phyloP scores from a whole-genome alignment of 2,329 filamentous ascomycete genomes.

The Pseudogymnoascus sp. region DNA sequence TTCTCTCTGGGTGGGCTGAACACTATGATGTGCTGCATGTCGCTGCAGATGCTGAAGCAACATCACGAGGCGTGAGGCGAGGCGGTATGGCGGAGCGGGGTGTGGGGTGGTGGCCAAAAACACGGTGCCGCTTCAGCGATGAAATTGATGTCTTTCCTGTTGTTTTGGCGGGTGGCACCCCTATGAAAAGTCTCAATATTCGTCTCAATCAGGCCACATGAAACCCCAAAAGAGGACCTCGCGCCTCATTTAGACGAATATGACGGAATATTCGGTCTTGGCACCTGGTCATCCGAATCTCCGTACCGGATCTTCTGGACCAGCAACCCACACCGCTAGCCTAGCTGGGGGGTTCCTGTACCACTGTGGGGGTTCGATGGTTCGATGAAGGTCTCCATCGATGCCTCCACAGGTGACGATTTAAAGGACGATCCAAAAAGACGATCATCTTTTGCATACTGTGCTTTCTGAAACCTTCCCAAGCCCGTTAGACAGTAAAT shows the following conservation, averaged over 20 bases:
- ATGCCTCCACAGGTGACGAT: neutral
- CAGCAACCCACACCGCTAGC: neutral
- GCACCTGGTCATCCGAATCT: constrained; percentile 1
- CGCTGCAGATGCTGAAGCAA: neutral
- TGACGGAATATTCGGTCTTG: constrained; percentile 3
- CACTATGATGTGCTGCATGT: constrained; percentile 1
- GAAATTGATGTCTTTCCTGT: neutral
- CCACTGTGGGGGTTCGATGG: constrained; percentile 2
- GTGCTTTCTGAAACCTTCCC: neutral
- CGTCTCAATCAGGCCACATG: constrained; percentile 1
- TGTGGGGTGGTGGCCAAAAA: neutral
- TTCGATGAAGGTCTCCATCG: neutral
- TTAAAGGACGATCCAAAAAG: neutral
- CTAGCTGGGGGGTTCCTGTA: neutral
- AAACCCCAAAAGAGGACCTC: constrained; percentile 2
- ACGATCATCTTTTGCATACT: neutral
- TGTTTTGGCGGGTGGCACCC: neutral
- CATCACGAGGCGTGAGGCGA: too few species aligned
- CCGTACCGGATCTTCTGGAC: neutral
- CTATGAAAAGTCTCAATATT: constrained; percentile 1
- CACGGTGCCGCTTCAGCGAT: neutral
- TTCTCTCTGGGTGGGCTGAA: neutral
- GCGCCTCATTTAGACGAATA: neutral
- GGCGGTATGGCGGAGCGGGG: neutral
- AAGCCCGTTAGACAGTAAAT: neutral